Conservation (phyloP, 345 rosid species). For the Eucalyptus curtisii region DNA sequence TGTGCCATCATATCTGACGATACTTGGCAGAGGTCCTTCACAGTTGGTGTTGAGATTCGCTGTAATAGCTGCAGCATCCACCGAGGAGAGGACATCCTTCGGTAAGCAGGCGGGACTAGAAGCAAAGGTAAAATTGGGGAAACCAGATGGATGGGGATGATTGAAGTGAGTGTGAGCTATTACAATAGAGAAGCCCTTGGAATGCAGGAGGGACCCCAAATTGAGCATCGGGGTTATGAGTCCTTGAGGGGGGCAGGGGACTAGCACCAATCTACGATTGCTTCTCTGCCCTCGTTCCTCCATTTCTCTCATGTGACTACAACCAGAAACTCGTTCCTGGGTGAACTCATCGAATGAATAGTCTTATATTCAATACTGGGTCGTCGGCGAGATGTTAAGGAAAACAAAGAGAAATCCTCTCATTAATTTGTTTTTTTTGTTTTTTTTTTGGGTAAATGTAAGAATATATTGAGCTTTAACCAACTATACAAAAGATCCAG, state of each 20-base stretch:
- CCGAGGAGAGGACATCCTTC: neutral
- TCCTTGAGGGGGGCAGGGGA: neutral
- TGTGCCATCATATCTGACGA: neutral
- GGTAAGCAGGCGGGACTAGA: neutral
- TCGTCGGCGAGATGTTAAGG: neutral
- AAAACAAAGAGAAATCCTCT: neutral
- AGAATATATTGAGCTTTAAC: too few species aligned
- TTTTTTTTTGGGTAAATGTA: too few species aligned
- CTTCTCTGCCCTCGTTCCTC: neutral
- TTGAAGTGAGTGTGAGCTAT: neutral
- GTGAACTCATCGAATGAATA: neutral
- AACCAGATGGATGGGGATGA: neutral
- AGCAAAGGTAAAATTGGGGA: neutral
- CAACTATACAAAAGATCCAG: too few species aligned
- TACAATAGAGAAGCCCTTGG: neutral
- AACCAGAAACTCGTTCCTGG: neutral
- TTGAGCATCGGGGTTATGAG: neutral
- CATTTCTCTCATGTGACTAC: neutral
- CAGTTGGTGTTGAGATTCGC: neutral
- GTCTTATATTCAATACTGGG: neutral
- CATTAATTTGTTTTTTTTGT: too few species aligned
- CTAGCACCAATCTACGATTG: neutral
- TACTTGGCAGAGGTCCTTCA: neutral
- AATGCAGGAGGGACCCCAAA: neutral
- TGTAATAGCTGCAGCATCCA: neutral